Base-by-base conservation (phyloP, 805 yeast species). In the Metschnikowia gruessii region DNA sequence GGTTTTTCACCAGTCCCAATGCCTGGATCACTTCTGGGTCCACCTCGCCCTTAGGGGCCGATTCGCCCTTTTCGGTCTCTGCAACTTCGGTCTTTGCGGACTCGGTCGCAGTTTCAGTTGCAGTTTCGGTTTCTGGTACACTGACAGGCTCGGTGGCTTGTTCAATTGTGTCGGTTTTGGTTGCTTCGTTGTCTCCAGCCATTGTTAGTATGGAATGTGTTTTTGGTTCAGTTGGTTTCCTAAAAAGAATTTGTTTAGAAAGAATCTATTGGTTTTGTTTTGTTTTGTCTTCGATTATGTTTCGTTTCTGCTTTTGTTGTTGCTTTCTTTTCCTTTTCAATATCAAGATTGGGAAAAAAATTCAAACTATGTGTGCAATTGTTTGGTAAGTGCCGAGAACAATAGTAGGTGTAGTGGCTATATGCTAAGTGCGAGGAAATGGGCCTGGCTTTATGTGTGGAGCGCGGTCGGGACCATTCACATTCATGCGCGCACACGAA, bases 81-180 rank as follows among this genome's bases (percentile, higher is more conserved):
- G 24, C 35, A n/a, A 26, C 28, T 19, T 43, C 39, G 10, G 31
- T 45, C 33, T 38, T 37, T 7, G 40, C 48, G 10, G 46, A 22
- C 35, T 18, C 30, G 24, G 33, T 29, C 6, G 38, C 34, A 16
- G 47, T 7, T n/a, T 31, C 37, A n/a, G n/a, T n/a, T n/a, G n/a
- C n/a, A 24, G 33, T 29, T 11, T 34, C 34, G 22, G 47, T 7
- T n/a, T 31, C 37, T 12, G 43, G 37, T 21, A 42, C 46, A 17
- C 37, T 42, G 34, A 37, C 45, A 30, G 37, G 37, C 29, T 45
- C 47, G 13, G 52, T 32, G 32, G 30, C 24, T 12, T 35, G 36
- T 18, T 35, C 39, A 19, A 17, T 21, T 12, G 45, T 34, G 37
- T 45, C 40, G 36, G 37, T 38, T 10, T 37, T 43, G 9, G 34